phyloP scores from a whole-genome alignment of 139 green algal species.

The Ettlia oleoabundans region DNA sequence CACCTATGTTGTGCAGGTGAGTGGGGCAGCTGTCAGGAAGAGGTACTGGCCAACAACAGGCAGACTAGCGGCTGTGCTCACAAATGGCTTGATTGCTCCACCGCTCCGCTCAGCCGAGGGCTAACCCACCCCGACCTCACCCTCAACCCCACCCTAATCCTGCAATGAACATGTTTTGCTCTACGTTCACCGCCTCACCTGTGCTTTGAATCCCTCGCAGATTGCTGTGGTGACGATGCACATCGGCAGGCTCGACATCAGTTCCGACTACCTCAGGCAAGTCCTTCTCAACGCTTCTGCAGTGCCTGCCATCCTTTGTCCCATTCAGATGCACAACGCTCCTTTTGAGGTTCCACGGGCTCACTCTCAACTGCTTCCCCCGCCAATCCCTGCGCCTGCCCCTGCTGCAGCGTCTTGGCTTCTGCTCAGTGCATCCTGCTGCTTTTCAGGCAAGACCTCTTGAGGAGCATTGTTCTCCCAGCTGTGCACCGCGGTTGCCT shows the following conservation, averaged over 20 bases:
- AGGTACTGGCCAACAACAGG: too few relatives aligned
- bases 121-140: too few relatives aligned
- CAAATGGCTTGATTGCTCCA: background rate
- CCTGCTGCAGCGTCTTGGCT: slow-evolving; percentile 21
- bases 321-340: background rate
- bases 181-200: too few relatives aligned
- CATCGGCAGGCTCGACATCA: slow-evolving; percentile 39
- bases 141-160: too few relatives aligned
- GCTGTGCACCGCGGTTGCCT: too few relatives aligned
- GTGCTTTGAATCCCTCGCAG: slow-evolving; percentile 31
- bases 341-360: background rate
- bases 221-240: slow-evolving; percentile 54
- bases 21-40: background rate
- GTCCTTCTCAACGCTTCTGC: background rate
- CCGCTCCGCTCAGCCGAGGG: background rate
- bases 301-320: background rate
- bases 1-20: slow-evolving; percentile 56
- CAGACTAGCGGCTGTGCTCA: background rate
- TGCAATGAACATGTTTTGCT: too few relatives aligned
- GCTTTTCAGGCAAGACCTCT: slow-evolving; percentile 18
- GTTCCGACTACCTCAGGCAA: slow-evolving; percentile 30
- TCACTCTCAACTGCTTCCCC: background rate
- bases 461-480: too few relatives aligned
- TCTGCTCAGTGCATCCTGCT: slow-evolving; percentile 59
- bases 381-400: too few relatives aligned